A percentile compares a stretch with the other conserved stretches of the same genome.
These are phyloP conservation scores for Yarrowia deformans DNA, from an alignment of 805 yeast species.

Conservation along the genomic window DNA sequence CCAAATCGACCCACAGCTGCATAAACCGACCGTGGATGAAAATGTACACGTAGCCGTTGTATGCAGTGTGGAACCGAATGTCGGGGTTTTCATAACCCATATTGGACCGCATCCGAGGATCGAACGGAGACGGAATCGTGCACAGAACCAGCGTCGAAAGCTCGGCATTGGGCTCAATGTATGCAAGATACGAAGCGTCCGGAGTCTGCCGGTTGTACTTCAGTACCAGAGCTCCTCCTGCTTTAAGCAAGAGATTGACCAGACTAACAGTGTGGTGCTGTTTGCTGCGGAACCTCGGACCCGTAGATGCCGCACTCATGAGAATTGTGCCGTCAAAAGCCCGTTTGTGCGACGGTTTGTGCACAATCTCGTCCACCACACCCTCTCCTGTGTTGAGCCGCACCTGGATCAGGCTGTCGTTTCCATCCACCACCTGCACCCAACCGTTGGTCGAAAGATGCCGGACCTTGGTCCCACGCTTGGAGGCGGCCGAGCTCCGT, in stretches of 20 bases:
- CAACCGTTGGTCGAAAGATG: background rate
- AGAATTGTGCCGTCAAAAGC: background rate
- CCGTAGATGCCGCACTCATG: background rate
- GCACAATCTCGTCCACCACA: background rate
- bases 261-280: background rate
- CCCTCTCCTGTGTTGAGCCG: background rate
- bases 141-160: background rate
- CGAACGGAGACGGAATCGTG: slow-evolving; percentile 1
- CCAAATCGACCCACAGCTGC: slow-evolving; percentile 4
- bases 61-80: background rate
- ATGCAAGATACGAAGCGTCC: background rate
- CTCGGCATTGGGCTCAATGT: background rate
- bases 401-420: background rate
- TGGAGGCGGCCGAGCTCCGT: background rate
- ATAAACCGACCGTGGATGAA: slow-evolving; percentile 12
- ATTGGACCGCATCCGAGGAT: background rate
- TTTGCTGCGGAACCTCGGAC: background rate
- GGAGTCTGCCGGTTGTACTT: background rate
- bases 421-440: background rate
- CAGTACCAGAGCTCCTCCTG: background rate
- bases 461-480: background rate
- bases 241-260: background rate
- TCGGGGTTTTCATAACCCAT: background rate
- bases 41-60: background rate
- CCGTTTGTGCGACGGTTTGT: background rate